These are phyloP conservation scores for Polychaeton citri DNA, from an alignment of 2,329 filamentous ascomycete genomes.

Conservation along the genomic window DNA sequence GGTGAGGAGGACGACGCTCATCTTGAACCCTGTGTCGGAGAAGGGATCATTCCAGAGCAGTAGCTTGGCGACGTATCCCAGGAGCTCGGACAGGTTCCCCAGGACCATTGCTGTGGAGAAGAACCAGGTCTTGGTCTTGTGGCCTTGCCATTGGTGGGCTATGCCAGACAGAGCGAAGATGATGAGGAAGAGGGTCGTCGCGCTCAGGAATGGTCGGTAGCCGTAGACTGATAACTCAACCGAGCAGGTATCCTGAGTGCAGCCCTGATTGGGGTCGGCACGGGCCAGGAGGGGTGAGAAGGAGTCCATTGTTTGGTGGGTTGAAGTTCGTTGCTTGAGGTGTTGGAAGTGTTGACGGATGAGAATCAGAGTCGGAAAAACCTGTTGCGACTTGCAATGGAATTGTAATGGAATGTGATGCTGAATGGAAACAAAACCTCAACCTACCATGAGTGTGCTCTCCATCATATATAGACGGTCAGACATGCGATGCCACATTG, in stretches of 20 bases:
- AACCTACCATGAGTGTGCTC: too few relatives aligned
- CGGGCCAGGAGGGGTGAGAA: conserved; percentile 7
- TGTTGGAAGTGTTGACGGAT: neutral
- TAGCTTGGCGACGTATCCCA: conserved; percentile 31
- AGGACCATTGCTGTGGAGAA: conserved; percentile 29
- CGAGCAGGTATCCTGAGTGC: conserved; percentile 16
- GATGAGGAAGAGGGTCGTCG: conserved; percentile 27
- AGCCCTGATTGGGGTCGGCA: conserved; percentile 13
- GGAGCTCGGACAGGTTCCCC: conserved; percentile 28
- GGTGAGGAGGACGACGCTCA: conserved; percentile 31
- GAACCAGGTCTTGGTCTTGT: conserved; percentile 22
- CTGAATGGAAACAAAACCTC: neutral
- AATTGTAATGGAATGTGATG: neutral
- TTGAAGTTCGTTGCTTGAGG: neutral
- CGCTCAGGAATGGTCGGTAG: conserved; percentile 24
- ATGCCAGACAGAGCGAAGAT: conserved; percentile 21
- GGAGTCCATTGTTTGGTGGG: conserved; percentile 3
- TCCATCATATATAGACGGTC: neutral
- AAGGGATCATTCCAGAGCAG: conserved; percentile 30
- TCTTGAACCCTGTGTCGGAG: conserved; percentile 28
- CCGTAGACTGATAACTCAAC: conserved; percentile 15
- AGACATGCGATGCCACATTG: neutral
- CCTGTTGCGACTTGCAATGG: neutral
- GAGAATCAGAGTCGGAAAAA: neutral
- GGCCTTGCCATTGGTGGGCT: conserved; percentile 19